A percentile compares a stretch with the other conserved stretches of the same genome.
These are phyloP conservation scores for Geotrichum citri-aurantii DNA, from an alignment of 1,139 yeast species.

Conservation along the genomic window DNA sequence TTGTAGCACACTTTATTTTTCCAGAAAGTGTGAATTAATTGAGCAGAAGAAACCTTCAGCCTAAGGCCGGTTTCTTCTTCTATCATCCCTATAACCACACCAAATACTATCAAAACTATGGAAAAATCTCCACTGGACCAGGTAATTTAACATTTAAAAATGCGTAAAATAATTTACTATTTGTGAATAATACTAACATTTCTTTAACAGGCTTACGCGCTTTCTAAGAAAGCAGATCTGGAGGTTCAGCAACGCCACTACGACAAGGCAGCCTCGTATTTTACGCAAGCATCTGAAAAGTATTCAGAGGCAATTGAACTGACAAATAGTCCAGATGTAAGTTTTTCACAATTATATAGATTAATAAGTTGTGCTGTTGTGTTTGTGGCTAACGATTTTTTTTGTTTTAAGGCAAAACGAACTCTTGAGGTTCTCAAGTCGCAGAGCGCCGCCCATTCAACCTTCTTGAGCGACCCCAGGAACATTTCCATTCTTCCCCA, in stretches of 20 bases:
- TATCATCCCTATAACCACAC: background rate
- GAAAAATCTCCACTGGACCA: slow-evolving; percentile 16
- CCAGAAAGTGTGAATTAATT: too few relatives aligned
- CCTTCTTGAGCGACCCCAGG: slow-evolving; percentile 13
- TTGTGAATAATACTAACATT: background rate
- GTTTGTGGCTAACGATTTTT: background rate
- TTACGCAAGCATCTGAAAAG: slow-evolving; percentile 16
- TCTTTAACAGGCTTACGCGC: slow-evolving; percentile 14
- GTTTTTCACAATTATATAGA: background rate
- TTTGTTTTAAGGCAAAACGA: slow-evolving; percentile 19
- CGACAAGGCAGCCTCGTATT: slow-evolving; percentile 17
- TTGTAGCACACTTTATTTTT: too few relatives aligned
- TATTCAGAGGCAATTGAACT: slow-evolving; percentile 15
- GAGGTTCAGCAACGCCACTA: slow-evolving; percentile 18
- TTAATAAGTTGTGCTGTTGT: background rate
- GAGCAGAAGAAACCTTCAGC: background rate
- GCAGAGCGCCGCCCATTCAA: slow-evolving; percentile 16
- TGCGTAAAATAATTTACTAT: too few relatives aligned
- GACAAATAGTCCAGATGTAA: slow-evolving; percentile 17
- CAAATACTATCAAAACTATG: slow-evolving; percentile 1
- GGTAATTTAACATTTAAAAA: slow-evolving; percentile 1
- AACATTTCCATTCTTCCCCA: slow-evolving; percentile 14
- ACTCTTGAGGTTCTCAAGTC: slow-evolving; percentile 15
- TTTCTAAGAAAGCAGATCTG: slow-evolving; percentile 18
- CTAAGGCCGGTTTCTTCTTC: background rate